Evolutionary conservation across 2,329 filamentous ascomycete genomes (phyloP).

Genomic region (Geosmithia putterillii): DNA sequence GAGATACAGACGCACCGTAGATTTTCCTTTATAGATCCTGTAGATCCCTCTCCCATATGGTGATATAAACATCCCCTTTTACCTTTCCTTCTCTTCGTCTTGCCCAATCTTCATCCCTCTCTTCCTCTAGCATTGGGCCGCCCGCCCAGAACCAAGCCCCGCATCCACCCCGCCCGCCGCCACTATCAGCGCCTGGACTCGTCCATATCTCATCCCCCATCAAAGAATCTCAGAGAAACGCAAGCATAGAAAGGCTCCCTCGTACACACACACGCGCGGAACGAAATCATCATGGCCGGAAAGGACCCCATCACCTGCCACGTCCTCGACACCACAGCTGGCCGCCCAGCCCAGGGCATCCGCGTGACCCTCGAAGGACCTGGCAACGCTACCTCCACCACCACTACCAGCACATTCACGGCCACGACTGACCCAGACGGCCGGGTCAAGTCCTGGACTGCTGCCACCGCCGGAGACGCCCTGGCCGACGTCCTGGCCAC

Average conservation of each 20-base stretch:
- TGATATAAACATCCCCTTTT: constrained; percentile 5
- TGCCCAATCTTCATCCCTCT: neutral
- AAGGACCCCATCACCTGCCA: constrained; percentile 73
- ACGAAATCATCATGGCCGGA: constrained; percentile 3
- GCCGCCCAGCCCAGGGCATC: constrained; percentile 54
- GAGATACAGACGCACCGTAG: too few relatives aligned
- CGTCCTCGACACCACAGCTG: constrained; percentile 70
- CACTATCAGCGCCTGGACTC: neutral
- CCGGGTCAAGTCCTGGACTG: constrained; percentile 57
- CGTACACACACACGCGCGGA: too few relatives aligned
- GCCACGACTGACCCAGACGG: constrained; percentile 67
- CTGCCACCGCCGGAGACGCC: constrained; percentile 37
- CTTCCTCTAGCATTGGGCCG: too few relatives aligned
- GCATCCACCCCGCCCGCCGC: neutral
- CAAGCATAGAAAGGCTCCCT: neutral
- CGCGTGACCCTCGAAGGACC: constrained; percentile 50
- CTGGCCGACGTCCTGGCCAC: constrained; percentile 41
- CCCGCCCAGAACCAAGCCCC: neutral
- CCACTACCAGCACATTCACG: constrained; percentile 34
- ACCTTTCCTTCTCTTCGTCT: neutral
- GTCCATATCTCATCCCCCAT: constrained; percentile 15
- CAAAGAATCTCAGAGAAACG: constrained; percentile 9
- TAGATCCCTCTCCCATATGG: neutral
- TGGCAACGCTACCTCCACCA: constrained; percentile 13
- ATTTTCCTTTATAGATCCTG: too few relatives aligned